Evolutionary conservation across 805 yeast species (phyloP), one percentile per base, ranked within the genome.

Genomic region (Candida adriatica): DNA sequence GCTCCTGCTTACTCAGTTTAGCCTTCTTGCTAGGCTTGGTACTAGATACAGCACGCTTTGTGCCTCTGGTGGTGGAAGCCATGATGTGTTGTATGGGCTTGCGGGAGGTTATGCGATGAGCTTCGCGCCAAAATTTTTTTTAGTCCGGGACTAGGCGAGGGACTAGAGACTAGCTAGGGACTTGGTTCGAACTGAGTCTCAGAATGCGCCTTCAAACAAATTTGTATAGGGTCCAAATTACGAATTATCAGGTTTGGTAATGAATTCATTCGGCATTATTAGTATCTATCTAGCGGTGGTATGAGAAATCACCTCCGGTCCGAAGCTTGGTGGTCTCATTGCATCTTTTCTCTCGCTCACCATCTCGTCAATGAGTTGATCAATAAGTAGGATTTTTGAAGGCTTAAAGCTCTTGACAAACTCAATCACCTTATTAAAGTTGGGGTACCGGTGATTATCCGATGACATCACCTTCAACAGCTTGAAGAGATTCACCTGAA

Each of bases 281-380:
- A n/a, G n/a, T n/a, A n/a, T n/a, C n/a, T n/a, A n/a, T n/a, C n/a
- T n/a, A n/a, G 22, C 11, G 8, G 22, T 19, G 8, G 22, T 19
- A 11, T 19, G 22, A 19, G 22, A 19, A 8, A 19, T 19, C 22
- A 19, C 22, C 8, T 11, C 11, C 10, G 22, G 22, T 8, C 10
- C 11, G 11, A 19, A 19, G 8, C 8, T 8, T 4, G 51, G 66
- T 26, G 66, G 66, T 6, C 46, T 51, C 45, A 61, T 59, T 36
- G 56, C 46, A 19, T 41, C 46, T 24, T 43, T 55, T 27, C 56
- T 58, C 19, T 56, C 56, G 15, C 51, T 19, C 10, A 45, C n/a
- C 5, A 42, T 50, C 33, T 50, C 53, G 18, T 30, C 24, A 1
- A 46, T 34, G 30, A 51, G 37, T 22, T 42, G 49, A 20, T 51